Base-by-base conservation (phyloP, 192 early-diverging fungal genomes). In the Dissophora ornata region DNA sequence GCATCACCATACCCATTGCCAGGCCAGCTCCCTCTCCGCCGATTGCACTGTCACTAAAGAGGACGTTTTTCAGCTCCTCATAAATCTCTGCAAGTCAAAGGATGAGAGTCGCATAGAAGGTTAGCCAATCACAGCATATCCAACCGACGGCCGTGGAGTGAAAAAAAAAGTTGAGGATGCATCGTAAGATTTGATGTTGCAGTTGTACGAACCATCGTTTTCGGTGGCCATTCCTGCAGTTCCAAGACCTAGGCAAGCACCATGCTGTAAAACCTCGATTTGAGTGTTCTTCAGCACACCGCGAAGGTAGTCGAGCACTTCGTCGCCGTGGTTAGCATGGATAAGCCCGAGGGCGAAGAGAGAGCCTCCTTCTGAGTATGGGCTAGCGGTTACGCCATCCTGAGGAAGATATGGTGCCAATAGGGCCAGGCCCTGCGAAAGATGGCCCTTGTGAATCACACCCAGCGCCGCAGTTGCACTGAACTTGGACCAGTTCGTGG, bases 401-500 rank as follows among this genome's bases (percentile, higher is more conserved):
- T 92, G 89, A 8, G 98, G 98, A 30, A 99, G 89, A 71, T 99
- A 99, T 46, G 96, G 98, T 34, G 88, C 88, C 50, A 99, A 80
- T 36, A 99, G 79, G 13, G 83, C 83, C 77, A 93, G 88, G 1
- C 92, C 92, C 47, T 95, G 91, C 22, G 89, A 87, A 44, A 97
- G 80, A 63, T 99, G 97, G n/a, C 97, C 97, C 83, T 93, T 94
- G 83, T 99, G 98, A 67, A 99, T 98, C 12, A 98, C 96, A 57
- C 98, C 98, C 42, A 99, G 80, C 15, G 96, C 94, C 13, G 98
- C 98, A 3, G 97, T 98, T 2, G 97, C 98, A 55, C 94, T 93
- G 80, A 99, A 99, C 83, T 99, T 99, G 25, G 96, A 92, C 98
- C 98, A 99, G 86, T 97, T 97, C 32, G 91, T 97, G 41, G 97